Base-by-base conservation (phyloP, 768 basidiomycete species). In the Auricularia heimuer region DNA sequence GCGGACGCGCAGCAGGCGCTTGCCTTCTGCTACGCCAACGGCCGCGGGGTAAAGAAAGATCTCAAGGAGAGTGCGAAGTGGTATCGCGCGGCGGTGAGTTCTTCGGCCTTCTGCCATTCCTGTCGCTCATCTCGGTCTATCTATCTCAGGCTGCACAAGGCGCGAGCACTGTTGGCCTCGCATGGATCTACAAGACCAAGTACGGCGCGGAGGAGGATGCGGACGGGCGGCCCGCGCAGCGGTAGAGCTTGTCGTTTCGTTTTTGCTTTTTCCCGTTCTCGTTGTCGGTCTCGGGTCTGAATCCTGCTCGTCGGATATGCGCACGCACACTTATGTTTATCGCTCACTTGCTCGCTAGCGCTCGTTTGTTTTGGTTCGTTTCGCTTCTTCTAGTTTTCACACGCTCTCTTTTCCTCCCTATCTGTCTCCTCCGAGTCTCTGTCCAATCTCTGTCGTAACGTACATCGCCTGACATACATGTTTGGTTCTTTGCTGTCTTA, bases 181-280 rank as follows among this genome's bases (percentile, higher is more conserved):
- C 90, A 2, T 94, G 92, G 92, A 93, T 94, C 67, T 91, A 90
- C 78, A 95, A 95, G 75, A 86, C 90, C 71, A 94, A 94, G 75
- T 93, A 85, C 69, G 64, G 64, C 33, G 64, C 56, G 34, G 56
- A 60, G 56, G 56, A 60, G 56, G 56, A 60, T 24, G 56, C 47
- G 18, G 47, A 51, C 47, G 47, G 47, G 14, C 47, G 47, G 14
- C 47, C 47, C 47, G 47, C 47, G 21, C 47, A 51, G 21, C 47
- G 47, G 21, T 51, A 21, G 21, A 18, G 44, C 18, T 10, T 16
- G 21, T 18, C 11, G 47, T 18, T 10, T 18, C 6, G 18, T 16
- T 6, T 21, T 8, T 18, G 47, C 21, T 51, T 16, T 51, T 16
- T 51, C 18, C 10, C 1, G 18, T 16, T 51, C 14, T 18, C 11